Evolutionary conservation across 495 filamentous ascomycete species (phyloP), one percentile per base, ranked within the genome.

Genomic region (Arthonia radiata): DNA sequence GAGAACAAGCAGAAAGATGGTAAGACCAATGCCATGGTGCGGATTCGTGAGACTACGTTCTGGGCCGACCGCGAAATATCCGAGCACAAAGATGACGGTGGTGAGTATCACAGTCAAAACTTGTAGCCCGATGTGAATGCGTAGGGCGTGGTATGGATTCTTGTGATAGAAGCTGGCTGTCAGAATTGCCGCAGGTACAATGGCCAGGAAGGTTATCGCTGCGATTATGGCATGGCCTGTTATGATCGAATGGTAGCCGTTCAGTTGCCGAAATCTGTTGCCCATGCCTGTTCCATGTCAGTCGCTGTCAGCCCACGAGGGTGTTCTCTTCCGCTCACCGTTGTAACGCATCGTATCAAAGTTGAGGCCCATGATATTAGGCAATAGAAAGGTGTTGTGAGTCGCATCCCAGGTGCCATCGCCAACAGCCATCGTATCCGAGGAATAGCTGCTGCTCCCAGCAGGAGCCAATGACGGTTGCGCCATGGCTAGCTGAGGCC

Each of bases 331-430:
- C 12, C 5, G 43, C 64, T 39, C 50, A 86, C 81, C 81, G 67
- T 92, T 92, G 50, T 89, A 90, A 48, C 61, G 67, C 71, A 80
- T 91, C n/a, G 80, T 92, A 28, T 71, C 78, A 48, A 82, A 80
- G 47, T 92, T 90, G 10, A 89, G 43, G 2, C 80, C 81, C 44
- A 74, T 59, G 19, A 92, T 48, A 50, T 86, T 86, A 14, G 81
- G 81, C 24, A 92, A 50, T 25, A 92, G 57, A 48, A 92, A 92
- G 5, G 70, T 74, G 48, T 92, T 81, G 46, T 71, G 65, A 32
- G 59, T 52, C 14, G 62, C 61, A 38, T 91, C 78, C 81, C 81
- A 92, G 16, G 81, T 92, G 16, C 81, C 81, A 53, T 91, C 81
- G 32, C 81, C 81, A 11, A 91, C 81, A 22, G 19, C 11, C 49